A percentile compares a stretch with the other conserved stretches of the same genome.
phyloP scores from a whole-genome alignment of 1,284 basidiomycete genomes.

The Ceratobasidium sp. region DNA sequence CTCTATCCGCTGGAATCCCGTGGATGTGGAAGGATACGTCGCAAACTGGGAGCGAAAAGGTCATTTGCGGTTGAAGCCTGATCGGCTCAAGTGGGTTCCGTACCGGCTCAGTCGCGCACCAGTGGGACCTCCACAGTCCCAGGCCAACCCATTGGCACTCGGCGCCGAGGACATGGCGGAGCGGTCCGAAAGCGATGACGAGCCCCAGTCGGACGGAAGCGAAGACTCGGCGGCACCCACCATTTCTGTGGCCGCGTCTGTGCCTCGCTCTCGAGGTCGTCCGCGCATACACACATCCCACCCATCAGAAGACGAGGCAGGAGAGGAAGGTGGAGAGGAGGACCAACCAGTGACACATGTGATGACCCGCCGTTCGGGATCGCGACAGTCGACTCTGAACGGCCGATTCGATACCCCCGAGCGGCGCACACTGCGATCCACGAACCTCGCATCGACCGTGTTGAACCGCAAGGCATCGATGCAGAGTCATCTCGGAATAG shows the following conservation, averaged over 20 bases:
- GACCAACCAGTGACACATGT: constrained; percentile 14
- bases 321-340: constrained; percentile 52
- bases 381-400: constrained; percentile 29
- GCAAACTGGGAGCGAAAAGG: constrained; percentile 82
- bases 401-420: constrained; percentile 32
- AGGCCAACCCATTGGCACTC: constrained; percentile 14
- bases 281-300: constrained; percentile 28
- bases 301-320: constrained; percentile 56
- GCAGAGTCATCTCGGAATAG: constrained; percentile 31
- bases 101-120: constrained; percentile 72
- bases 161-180: constrained; percentile 69
- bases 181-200: constrained; percentile 76
- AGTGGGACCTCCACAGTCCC: constrained; percentile 48
- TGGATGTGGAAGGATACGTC: constrained; percentile 76
- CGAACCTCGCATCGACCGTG: constrained; percentile 9
- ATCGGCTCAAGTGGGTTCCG: constrained; percentile 95
- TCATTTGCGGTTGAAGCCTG: constrained; percentile 82
- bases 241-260: constrained; percentile 5
- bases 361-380: constrained; percentile 31
- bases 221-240: constrained; percentile 24
- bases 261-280: constrained; percentile 30
- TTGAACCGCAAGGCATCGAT: constrained; percentile 32
- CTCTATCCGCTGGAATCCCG: constrained; percentile 78
- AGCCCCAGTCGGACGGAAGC: constrained; percentile 62
- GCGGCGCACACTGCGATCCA: constrained; percentile 30